Base-by-base conservation (phyloP, 805 yeast genomes). In the Candida ponderosae region DNA sequence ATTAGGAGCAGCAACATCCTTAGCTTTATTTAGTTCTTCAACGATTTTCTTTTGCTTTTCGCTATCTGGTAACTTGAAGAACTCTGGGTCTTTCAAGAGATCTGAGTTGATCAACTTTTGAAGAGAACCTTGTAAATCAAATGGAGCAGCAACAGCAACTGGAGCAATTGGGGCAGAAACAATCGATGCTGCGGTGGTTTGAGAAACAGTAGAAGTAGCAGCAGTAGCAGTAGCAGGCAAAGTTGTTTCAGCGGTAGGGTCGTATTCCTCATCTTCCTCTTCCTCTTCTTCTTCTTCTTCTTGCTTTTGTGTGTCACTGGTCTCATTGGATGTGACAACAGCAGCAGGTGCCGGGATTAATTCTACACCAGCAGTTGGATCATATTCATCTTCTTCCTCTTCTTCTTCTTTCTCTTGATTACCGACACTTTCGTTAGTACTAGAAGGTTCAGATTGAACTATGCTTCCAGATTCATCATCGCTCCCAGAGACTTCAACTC, bases 21-120 rank as follows among this genome's bases (percentile, higher is more conserved):
- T 51, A 42, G 58, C 44, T 30, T 48, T 44, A 40, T 65, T 55
- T 39, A 60, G 61, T 24, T 59, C 65, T 3, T 53, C 47, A 9
- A 63, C 45, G 19, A 68, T 51, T 29, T 48, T 48, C 20, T 43
- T 41, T 35, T 61, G 62, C 44, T 68, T 64, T 26, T 60, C 59
- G 3, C 34, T 40, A 9, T 67, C 65, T 4, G 65, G 36, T 18
- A 63, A 42, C 10, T 40, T 45, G 29, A 56, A 50, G 42, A 68
- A 69, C 1, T 47, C 36, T 1, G 64, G 59, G 43, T 66, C 67
- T 31, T 53, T 48, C 29, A 64, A 46, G 8, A 53, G 45, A 16
- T 36, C 32, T 4, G 34, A 31, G 6, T 20, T 18, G 29, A 5
- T 10, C 31, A 26, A 18, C 30, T 42, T 46, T 18, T 39, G 31